phyloP scores from a whole-genome alignment of 768 basidiomycete genomes.

The Amanita pseudoporphyria region DNA sequence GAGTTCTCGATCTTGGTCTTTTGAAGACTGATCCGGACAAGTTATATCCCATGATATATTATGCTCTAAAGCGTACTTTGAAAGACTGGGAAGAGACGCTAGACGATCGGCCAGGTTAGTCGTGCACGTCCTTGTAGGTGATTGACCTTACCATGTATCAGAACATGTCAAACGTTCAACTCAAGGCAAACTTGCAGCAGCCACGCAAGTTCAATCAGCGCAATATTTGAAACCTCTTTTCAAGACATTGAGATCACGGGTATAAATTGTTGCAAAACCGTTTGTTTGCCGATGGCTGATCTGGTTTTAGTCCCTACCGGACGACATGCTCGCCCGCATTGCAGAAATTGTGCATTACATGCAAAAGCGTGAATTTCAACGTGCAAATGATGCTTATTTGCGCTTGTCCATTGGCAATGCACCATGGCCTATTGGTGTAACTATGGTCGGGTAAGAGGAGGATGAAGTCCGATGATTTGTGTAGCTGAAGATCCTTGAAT shows the following conservation, averaged over 20 bases:
- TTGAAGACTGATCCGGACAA: constrained; percentile 91
- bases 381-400: constrained; percentile 94
- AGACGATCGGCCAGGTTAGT: constrained; percentile 83
- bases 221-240: constrained; percentile 97
- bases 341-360: constrained; percentile 95
- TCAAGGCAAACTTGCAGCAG: constrained; percentile 91
- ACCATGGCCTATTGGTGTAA: constrained; percentile 99
- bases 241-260: constrained; percentile 80
- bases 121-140: neutral
- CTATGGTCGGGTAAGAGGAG: constrained; percentile 85
- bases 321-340: constrained; percentile 77
- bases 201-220: constrained; percentile 91
- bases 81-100: constrained; percentile 97
- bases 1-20: constrained; percentile 68
- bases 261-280: constrained; percentile 28
- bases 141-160: constrained; percentile 18
- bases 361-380: constrained; percentile 94
- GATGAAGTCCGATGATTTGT: neutral
- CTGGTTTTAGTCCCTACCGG: constrained; percentile 51
- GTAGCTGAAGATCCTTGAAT: neutral
- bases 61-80: constrained; percentile 82
- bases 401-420: constrained; percentile 97
- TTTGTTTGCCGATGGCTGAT: constrained; percentile 1
- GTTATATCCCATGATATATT: constrained; percentile 94
- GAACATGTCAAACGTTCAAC: constrained; percentile 82